Conservation (phyloP, 78 protist species). For the Corallochytrium limacisporum region DNA sequence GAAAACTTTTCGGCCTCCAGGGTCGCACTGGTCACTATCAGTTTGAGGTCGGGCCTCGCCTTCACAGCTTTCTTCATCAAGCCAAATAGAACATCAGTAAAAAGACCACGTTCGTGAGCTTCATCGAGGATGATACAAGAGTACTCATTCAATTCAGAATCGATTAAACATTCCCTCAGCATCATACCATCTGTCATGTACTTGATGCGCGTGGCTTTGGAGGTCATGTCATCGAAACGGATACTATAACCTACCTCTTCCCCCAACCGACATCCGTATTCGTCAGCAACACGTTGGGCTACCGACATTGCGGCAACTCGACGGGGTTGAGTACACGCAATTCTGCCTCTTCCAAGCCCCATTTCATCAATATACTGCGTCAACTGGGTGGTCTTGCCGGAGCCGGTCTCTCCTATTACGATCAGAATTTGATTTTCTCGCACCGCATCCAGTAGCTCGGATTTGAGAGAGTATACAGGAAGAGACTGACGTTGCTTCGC, state of each 20-base stretch:
- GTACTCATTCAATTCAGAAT: conserved; percentile 38
- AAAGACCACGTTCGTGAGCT: conserved; percentile 97
- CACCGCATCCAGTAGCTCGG: conserved; percentile 60
- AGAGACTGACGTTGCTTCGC: conserved; percentile 74
- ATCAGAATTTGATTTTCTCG: conserved; percentile 63
- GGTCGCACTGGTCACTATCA: conserved; percentile 97
- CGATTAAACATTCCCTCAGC: conserved; percentile 91
- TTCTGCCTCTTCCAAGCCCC: conserved; percentile 48
- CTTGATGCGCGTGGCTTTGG: conserved; percentile 78
- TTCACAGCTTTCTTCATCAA: conserved; percentile 61
- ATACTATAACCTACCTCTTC: conserved; percentile 92
- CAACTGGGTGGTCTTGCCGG: conserved; percentile 89
- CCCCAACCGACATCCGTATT: conserved; percentile 90
- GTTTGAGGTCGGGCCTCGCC: conserved; percentile 68
- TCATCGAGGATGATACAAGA: conserved; percentile 86
- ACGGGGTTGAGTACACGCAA: conserved; percentile 95
- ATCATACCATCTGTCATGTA: conserved; percentile 99
- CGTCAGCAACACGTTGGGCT: conserved; percentile 97
- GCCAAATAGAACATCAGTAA: conserved; percentile 97
- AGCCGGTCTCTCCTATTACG: conserved; percentile 73
- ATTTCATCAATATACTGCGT: conserved; percentile 75
- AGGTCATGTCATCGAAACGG: conserved; percentile 94
- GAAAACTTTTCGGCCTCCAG: conserved; percentile 94
- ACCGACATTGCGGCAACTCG: conserved; percentile 98
- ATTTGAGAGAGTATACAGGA: conserved; percentile 65